phyloP scores from a whole-genome alignment of 805 yeast genomes.

The Ogataea angusta region DNA sequence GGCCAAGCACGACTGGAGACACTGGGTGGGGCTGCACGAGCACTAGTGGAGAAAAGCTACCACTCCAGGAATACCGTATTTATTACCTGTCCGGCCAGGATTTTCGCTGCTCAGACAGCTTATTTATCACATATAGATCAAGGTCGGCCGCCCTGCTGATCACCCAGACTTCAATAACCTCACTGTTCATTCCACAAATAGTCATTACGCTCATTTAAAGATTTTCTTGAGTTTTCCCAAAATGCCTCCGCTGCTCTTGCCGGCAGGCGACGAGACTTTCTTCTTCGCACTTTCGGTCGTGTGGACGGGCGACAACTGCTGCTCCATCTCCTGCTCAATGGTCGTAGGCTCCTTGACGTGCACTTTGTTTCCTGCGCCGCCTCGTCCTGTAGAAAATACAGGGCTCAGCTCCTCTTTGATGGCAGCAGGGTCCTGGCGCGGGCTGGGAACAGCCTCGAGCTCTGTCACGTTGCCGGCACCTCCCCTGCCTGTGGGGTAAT shows the following conservation, averaged over 20 bases:
- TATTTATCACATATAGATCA: no score
- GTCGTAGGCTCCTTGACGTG: slow-evolving; percentile 37
- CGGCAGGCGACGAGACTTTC: background rate
- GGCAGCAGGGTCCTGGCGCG: slow-evolving; percentile 36
- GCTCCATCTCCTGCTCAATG: slow-evolving; percentile 40
- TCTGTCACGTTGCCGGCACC: slow-evolving; percentile 52
- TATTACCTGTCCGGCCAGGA: no score
- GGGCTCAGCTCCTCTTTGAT: slow-evolving; percentile 38
- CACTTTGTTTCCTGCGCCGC: slow-evolving; percentile 55
- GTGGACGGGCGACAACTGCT: slow-evolving; percentile 37
- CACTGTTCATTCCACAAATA: background rate
- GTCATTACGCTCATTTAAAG: slow-evolving; percentile 9
- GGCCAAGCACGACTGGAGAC: slow-evolving; percentile 67
- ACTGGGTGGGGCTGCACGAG: slow-evolving; percentile 46
- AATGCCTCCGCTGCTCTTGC: slow-evolving; percentile 5
- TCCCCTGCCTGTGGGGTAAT: slow-evolving; percentile 54
- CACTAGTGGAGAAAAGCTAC: slow-evolving; percentile 21
- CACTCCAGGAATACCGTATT: background rate
- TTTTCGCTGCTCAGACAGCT: no score
- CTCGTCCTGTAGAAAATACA: slow-evolving; percentile 52
- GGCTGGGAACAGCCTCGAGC: slow-evolving; percentile 42
- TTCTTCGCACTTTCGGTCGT: slow-evolving; percentile 14
- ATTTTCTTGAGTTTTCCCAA: slow-evolving; percentile 20
- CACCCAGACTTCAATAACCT: background rate
- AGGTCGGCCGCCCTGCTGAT: background rate